A percentile compares a stretch with the other conserved stretches of the same genome.
Evolutionary conservation across 2,329 filamentous ascomycete genomes (phyloP).

Genomic region (Arthrinium puccinioides): DNA sequence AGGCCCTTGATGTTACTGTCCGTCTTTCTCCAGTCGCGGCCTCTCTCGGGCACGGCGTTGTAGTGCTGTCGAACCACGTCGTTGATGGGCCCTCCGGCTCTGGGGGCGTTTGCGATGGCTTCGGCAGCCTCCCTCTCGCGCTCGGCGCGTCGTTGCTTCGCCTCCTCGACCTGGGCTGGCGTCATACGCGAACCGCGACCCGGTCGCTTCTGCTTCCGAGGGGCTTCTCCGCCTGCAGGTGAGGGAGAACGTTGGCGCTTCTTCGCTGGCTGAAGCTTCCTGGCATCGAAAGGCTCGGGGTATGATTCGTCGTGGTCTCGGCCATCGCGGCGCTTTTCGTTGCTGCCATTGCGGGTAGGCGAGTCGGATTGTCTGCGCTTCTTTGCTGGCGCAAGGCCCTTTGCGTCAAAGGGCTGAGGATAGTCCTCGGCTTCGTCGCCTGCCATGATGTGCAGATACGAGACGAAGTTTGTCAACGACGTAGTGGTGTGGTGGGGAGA

Average conservation of each 20-base stretch:
- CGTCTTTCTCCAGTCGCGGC: slow-evolving; percentile 88
- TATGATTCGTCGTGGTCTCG: slow-evolving; percentile 32
- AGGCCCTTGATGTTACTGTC: slow-evolving; percentile 94
- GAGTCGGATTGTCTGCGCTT: slow-evolving; percentile 31
- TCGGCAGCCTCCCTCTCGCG: slow-evolving; percentile 38
- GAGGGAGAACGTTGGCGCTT: slow-evolving; percentile 49
- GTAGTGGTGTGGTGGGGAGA: no score
- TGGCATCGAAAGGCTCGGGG: slow-evolving; percentile 55
- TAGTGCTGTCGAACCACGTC: slow-evolving; percentile 92
- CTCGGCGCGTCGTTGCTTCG: slow-evolving; percentile 55
- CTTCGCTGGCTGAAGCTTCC: slow-evolving; percentile 50
- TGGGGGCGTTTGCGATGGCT: slow-evolving; percentile 28
- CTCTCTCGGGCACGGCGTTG: slow-evolving; percentile 89
- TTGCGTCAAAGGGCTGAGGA: slow-evolving; percentile 33
- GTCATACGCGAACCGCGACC: slow-evolving; percentile 61
- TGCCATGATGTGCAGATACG: slow-evolving; percentile 25
- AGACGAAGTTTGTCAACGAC: no score
- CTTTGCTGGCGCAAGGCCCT: slow-evolving; percentile 31
- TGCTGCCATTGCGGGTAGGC: slow-evolving; percentile 17
- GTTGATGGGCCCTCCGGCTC: slow-evolving; percentile 45
- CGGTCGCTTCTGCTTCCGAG: slow-evolving; percentile 63
- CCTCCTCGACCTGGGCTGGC: slow-evolving; percentile 59
- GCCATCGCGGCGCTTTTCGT: slow-evolving; percentile 18
- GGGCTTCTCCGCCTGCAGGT: slow-evolving; percentile 26
- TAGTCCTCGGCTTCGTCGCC: slow-evolving; percentile 25